A percentile compares a stretch with the other conserved stretches of the same genome.
These are phyloP conservation scores for Ustilago cynodontis DNA, from an alignment of 1,284 basidiomycete species.

Conservation along the genomic window DNA sequence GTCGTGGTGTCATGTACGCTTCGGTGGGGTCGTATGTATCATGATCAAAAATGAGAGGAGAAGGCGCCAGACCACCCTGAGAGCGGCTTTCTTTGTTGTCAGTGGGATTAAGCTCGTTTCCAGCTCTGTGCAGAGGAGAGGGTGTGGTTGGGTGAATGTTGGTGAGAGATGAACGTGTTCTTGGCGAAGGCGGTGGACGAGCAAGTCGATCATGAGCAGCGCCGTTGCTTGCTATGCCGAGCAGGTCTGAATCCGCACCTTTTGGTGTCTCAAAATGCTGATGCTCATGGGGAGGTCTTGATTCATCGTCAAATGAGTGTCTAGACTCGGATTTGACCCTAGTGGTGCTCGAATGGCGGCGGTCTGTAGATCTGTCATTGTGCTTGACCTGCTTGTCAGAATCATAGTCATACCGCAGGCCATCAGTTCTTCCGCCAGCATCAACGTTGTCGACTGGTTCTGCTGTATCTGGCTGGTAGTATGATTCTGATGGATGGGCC, in stretches of 20 bases:
- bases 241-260: not conserved
- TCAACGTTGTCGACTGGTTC: slow-evolving; percentile 34
- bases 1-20: slow-evolving; percentile 32
- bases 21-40: slow-evolving; percentile 19
- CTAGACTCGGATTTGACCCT: slow-evolving; percentile 12
- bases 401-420: slow-evolving; percentile 23
- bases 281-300: not conserved
- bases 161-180: not conserved
- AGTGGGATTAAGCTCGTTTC: not conserved
- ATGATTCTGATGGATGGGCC: slow-evolving; percentile 19
- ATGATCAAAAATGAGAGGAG: slow-evolving; percentile 13
- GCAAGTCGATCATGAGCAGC: not conserved
- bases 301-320: not conserved
- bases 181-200: slow-evolving; percentile 20
- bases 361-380: not conserved
- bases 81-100: slow-evolving; percentile 8
- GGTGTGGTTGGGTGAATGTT: slow-evolving; percentile 5
- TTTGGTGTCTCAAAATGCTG: slow-evolving; percentile 15
- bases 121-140: not conserved
- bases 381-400: slow-evolving; percentile 6
- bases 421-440: slow-evolving; percentile 21
- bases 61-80: slow-evolving; percentile 19
- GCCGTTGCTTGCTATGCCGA: slow-evolving; percentile 8
- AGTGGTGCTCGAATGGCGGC: not conserved
- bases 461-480: slow-evolving; percentile 29